phyloP scores from a whole-genome alignment of 441 rosid genomes.

The Erysimum pusillum region DNA sequence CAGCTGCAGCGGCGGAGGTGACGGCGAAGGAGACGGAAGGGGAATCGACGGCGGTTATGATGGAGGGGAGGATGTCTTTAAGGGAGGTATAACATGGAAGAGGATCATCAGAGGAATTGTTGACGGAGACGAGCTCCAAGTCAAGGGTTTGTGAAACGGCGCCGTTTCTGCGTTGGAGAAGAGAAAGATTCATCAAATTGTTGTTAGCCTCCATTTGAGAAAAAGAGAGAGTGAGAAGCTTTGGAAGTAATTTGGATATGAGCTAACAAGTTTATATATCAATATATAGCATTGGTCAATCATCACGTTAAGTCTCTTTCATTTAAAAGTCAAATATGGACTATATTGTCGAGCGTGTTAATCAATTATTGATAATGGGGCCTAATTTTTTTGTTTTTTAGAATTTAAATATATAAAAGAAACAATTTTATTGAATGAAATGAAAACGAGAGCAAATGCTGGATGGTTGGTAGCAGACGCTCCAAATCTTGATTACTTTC shows the following conservation, averaged over 20 bases:
- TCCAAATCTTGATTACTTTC: conserved; percentile 37
- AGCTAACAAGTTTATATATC: conserved; percentile 22
- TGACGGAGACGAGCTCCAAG: conserved; percentile 53
- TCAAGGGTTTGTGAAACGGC: conserved; percentile 49
- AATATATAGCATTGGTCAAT: conserved; percentile 1
- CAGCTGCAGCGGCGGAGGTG: conserved; percentile 16
- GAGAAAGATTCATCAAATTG: conserved; percentile 42
- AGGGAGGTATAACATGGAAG: conserved; percentile 71
- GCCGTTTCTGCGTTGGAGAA: conserved; percentile 65
- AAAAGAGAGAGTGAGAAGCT: conserved; percentile 15
- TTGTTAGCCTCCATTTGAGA: conserved; percentile 35
- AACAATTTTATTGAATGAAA: background rate
- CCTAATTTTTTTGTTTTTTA: background rate
- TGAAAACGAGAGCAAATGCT: conserved; percentile 7
- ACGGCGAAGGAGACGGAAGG: conserved; percentile 49
- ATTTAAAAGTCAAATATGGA: conserved; percentile 40
- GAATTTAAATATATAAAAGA: background rate
- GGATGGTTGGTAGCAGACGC: conserved; percentile 31
- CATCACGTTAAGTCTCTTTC: conserved; percentile 22
- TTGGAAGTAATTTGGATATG: conserved; percentile 25
- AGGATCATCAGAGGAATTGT: conserved; percentile 44
- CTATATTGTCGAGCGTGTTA: conserved; percentile 21
- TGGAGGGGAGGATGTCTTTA: conserved; percentile 68
- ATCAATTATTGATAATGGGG: conserved; percentile 10
- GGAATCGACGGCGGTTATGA: conserved; percentile 57